Evolutionary conservation across 768 basidiomycete genomes (phyloP), one percentile per base, ranked within the genome.

Genomic region (Auricularia auricula-judae): DNA sequence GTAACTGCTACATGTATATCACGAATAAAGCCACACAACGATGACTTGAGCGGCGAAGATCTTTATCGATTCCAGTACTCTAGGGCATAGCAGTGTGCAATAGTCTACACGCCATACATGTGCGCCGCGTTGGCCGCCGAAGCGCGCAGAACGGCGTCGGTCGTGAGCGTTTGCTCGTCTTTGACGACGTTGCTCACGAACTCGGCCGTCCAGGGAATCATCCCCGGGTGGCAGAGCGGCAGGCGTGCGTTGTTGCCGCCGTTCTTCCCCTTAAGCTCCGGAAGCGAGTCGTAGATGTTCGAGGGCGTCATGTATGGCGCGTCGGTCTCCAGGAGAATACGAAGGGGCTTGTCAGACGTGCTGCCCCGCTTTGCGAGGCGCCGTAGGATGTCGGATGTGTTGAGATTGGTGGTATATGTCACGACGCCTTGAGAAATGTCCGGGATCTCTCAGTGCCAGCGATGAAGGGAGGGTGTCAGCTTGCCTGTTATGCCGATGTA

Each of bases 221-320:
- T 91, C 0, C 84, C 89, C 0, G 84, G 84, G 69, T 91, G 90
- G 63, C 81, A 89, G 7, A 93, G 71, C 0, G 91, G 87, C 0
- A 93, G 73, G 67, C 81, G 82, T 18, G 66, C 64, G 2, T 86
- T 84, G 35, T 68, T 67, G 18, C 65, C 63, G 29, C 67, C 67
- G 16, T 47, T 47, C 51, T 67, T 70, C 67, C 84, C 84, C 63
- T 79, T 64, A 11, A 72, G 51, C 4, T 67, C 67, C 1, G 82
- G 78, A 0, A 90, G 73, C 0, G 84, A 77, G 2, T 74, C 71
- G 70, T 90, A 91, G 18, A 93, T 72, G 65, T 88, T 93, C 0
- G 83, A 77, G 0, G 92, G 92, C 0, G 88, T 80, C 92, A 94
- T 93, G 76, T 82, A 94, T 0, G 92, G 92, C 3, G 90, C 91